Evolutionary conservation across 768 basidiomycete genomes (phyloP), one percentile per base, ranked within the genome.

Genomic region (Fomitopsis serialis): DNA sequence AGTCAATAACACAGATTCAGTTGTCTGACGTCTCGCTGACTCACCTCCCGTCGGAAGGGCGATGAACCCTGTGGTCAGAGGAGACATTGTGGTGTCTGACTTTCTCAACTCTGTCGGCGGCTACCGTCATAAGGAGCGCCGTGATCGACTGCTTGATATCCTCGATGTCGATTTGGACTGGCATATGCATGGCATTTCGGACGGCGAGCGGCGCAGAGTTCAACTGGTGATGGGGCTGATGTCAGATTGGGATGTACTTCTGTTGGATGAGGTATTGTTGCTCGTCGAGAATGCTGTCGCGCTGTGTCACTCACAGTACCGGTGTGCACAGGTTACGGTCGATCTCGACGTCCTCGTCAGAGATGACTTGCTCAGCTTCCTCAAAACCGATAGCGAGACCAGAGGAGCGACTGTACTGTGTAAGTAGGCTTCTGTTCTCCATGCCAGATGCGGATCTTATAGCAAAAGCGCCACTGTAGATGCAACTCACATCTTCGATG

Each of bases 101-200:
- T 99, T 99, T 69, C 75, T 99, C n/a, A 92, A 99, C 67, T 95
- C 92, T 17, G 92, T 99, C 4, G 97, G 97, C 13, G 97, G 97
- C 0, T 98, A 97, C 67, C 78, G 93, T 50, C 81, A 98, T 72
- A 96, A 96, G 67, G 87, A 85, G 60, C 79, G 94, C 27, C 77
- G 96, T 40, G 92, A 99, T 67, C 70, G 64, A 7, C 78, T 99
- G 3, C 83, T 99, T 50, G 87, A 93, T 68, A 89, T 99, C 55
- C 74, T 98, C 42, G 95, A 98, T 65, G 82, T 99, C 54, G 97
- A 99, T 71, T 72, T 98, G 19, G 89, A 94, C 64, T 99, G 92
- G 94, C 91, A 83, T 57, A 95, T 96, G 92, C 92, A 96, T 65
- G 71, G 85, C 54, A 95, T 99, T 54, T 96, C 93, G 2, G 97